Base-by-base conservation (phyloP, 768 basidiomycete species). In the Dendrothele bispora region DNA sequence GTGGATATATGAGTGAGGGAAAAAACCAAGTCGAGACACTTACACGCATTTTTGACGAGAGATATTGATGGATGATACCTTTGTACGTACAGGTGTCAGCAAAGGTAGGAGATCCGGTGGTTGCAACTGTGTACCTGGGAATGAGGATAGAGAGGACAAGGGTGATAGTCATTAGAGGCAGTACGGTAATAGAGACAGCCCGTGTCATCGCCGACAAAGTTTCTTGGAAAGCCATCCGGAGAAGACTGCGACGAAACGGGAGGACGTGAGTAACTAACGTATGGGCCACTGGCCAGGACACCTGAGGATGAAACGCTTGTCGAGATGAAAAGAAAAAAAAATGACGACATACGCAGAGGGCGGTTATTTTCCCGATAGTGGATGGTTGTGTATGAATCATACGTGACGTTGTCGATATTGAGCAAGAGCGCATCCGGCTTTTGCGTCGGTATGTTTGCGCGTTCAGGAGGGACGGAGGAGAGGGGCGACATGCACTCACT, bases 21-120 rank as follows among this genome's bases (percentile, higher is more conserved):
- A n/a, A n/a, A n/a, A n/a, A n/a, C n/a, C n/a, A n/a, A n/a, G n/a
- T n/a, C n/a, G n/a, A n/a, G n/a, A n/a, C n/a, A 64, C 78, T 45
- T 59, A 82, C 82, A 80, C 64, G 66, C 77, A 77, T 55, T 61
- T 61, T 20, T 71, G 56, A n/a, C 69, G 73, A 39, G 74, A 77
- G 20, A 71, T 56, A 21, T 59, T 71, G 7, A 83, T 79, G 6
- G 81, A 79, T 0, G 80, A 78, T 39, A 83, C 67, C 78, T 80
- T 50, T 1, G 22, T 21, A 36, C 24, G 20, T 17, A 25, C n/a
- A n/a, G n/a, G n/a, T n/a, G n/a, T n/a, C 46, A 3, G 32, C 17
- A n/a, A 26, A 45, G 21, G 18, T 32, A 50, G 61, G 47, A 30
- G 24, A 47, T 58, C 52, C 14, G 57, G 61, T 10, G 57, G 55